Evolutionary conservation across 2,329 filamentous ascomycete genomes (phyloP).

Genomic region (Pseudocercospora macadamiae): DNA sequence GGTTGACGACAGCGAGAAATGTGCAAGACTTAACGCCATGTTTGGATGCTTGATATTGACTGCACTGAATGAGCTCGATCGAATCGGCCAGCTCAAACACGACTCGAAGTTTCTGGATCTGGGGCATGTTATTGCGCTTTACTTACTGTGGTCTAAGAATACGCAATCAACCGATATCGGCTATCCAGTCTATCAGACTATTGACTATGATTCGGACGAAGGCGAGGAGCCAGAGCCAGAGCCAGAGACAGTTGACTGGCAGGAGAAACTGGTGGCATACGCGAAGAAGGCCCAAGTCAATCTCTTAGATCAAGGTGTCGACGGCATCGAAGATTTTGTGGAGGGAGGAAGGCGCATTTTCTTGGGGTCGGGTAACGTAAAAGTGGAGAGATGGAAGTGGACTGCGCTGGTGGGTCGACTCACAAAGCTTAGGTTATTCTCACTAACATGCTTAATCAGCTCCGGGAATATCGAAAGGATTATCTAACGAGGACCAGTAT

Average conservation of each 20-base stretch:
- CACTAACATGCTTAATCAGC: not conserved
- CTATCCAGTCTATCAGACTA: too few species aligned
- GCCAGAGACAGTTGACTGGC: not conserved
- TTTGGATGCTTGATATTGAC: conserved; percentile 15
- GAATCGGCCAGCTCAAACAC: conserved; percentile 9
- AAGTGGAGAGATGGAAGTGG: conserved; percentile 14
- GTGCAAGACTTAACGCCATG: conserved; percentile 3
- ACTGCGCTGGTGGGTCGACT: conserved; percentile 2
- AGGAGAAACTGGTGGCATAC: not conserved
- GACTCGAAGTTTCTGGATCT: conserved; percentile 4
- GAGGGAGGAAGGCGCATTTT: not conserved
- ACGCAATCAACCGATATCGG: not conserved
- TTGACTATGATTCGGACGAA: not conserved
- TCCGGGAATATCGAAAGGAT: not conserved
- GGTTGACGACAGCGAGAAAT: conserved; percentile 13
- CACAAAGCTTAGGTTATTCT: not conserved
- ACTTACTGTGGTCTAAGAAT: conserved; percentile 3
- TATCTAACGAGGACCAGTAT: not conserved
- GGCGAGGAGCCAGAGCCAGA: not conserved
- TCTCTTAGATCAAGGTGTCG: not conserved
- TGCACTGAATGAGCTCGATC: conserved; percentile 13
- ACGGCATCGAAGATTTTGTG: not conserved
- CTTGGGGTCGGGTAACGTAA: conserved; percentile 2
- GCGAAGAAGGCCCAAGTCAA: not conserved
- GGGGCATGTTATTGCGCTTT: conserved; percentile 12